phyloP scores from a whole-genome alignment of 176 grass and related monocot genomes.

The Saccharum spontaneum region DNA sequence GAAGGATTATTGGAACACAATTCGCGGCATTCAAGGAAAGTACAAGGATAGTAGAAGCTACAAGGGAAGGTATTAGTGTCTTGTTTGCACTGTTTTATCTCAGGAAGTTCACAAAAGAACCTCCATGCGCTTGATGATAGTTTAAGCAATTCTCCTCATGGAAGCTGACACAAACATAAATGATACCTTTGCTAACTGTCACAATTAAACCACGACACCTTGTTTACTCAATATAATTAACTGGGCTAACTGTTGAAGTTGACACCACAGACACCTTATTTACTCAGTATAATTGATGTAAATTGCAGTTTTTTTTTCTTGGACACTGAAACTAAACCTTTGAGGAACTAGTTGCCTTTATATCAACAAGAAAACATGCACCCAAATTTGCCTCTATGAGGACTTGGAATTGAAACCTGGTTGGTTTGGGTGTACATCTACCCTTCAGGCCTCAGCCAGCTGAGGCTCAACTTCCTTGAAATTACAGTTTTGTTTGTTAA shows the following conservation, averaged over 20 bases:
- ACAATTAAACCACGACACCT: not conserved
- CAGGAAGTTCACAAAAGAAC: not conserved
- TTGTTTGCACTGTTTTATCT: not conserved
- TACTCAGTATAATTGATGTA: not conserved
- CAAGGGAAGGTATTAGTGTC: slow-evolving; percentile 50
- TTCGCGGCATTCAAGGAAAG: slow-evolving; percentile 32
- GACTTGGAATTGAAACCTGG: not conserved
- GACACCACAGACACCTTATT: not conserved
- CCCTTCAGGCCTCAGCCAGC: not conserved
- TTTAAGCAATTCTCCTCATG: not conserved
- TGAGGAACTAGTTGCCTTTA: not conserved
- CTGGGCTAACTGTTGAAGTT: not conserved
- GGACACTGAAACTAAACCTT: not conserved
- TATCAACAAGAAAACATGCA: not conserved
- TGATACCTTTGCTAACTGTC: not conserved
- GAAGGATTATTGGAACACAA: slow-evolving; percentile 69
- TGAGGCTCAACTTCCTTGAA: not conserved
- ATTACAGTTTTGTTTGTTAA: too few species aligned
- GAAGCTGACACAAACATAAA: not conserved
- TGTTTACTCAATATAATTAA: not conserved
- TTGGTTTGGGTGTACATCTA: not conserved
- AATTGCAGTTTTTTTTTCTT: not conserved
- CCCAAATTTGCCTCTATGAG: not conserved
- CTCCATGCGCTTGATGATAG: not conserved
- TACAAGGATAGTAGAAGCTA: slow-evolving; percentile 38